Conservation (phyloP, 1,284 basidiomycete species). For the Melampsora larici-populina region DNA sequence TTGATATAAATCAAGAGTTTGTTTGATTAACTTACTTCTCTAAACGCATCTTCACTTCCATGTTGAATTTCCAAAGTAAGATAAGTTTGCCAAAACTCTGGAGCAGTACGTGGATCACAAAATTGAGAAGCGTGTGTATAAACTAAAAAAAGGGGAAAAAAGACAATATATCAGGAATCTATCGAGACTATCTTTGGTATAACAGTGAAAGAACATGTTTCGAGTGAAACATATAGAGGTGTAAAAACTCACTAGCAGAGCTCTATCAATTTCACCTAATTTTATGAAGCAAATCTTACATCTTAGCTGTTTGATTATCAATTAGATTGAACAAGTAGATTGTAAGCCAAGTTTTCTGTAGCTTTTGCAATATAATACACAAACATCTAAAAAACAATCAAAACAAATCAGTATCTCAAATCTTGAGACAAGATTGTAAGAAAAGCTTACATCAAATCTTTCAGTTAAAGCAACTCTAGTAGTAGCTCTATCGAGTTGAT, state of each 20-base stretch:
- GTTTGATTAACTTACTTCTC: neutral
- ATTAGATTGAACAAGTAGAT: conserved; percentile 96
- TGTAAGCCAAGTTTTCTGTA: conserved; percentile 91
- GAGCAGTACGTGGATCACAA: conserved; percentile 79
- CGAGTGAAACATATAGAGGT: too few species aligned
- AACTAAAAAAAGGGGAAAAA: conserved; percentile 54
- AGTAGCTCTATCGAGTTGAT: conserved; percentile 89
- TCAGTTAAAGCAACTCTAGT: conserved; percentile 79
- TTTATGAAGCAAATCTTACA: conserved; percentile 94
- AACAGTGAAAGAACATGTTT: too few species aligned
- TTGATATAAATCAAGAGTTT: neutral
- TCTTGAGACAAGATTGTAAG: neutral
- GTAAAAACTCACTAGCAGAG: conserved; percentile 63
- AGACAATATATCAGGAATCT: neutral
- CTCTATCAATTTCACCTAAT: conserved; percentile 96
- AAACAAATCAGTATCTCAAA: conserved; percentile 6
- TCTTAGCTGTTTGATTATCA: conserved; percentile 89
- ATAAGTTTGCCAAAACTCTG: conserved; percentile 35
- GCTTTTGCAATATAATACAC: conserved; percentile 97
- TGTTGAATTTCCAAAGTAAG: conserved; percentile 33
- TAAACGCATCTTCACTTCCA: conserved; percentile 22
- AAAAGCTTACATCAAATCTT: too few species aligned
- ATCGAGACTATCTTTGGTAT: too few species aligned
- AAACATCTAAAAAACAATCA: conserved; percentile 73
- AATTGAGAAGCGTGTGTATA: conserved; percentile 98